A percentile compares a stretch with the other conserved stretches of the same genome.
These are phyloP conservation scores for Salvia miltiorrhiza DNA, from an alignment of 257 asterid species.

Conservation along the genomic window DNA sequence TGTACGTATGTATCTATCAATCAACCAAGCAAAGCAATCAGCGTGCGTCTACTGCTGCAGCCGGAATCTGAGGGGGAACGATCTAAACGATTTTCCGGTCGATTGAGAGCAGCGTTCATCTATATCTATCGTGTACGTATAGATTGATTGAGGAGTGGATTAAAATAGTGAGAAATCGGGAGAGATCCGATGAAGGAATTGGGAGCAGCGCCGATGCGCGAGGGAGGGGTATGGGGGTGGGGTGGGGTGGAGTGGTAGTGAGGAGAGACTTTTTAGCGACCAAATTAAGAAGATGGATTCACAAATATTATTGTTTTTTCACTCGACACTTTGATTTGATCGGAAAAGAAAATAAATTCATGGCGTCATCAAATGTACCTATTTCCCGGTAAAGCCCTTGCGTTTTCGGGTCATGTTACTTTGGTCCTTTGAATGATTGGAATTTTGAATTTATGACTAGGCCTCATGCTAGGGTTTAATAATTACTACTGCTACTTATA, in stretches of 20 bases:
- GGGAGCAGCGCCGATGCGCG: constrained; percentile 22
- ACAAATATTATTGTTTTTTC: constrained; percentile 7
- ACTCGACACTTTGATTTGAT: neutral
- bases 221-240: neutral
- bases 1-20: neutral
- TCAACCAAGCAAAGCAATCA: constrained; percentile 1
- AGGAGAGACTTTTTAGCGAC: constrained; percentile 31
- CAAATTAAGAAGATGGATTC: constrained; percentile 25
- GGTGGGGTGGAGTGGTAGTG: constrained; percentile 18
- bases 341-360: neutral
- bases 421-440: neutral
- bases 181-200: constrained; percentile 28
- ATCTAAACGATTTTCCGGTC: constrained; percentile 17
- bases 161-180: neutral
- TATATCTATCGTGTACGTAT: neutral
- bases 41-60: constrained; percentile 1
- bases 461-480: too few species aligned
- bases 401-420: neutral
- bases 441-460: neutral
- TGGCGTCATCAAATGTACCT: neutral
- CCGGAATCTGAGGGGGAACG: constrained; percentile 14
- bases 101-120: constrained; percentile 2
- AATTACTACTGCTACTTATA: too few species aligned
- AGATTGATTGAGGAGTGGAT: constrained; percentile 10
- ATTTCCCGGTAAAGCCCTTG: neutral